These are phyloP conservation scores for Linaria vulgaris DNA, from an alignment of 257 asterid genomes.

Conservation along the genomic window DNA sequence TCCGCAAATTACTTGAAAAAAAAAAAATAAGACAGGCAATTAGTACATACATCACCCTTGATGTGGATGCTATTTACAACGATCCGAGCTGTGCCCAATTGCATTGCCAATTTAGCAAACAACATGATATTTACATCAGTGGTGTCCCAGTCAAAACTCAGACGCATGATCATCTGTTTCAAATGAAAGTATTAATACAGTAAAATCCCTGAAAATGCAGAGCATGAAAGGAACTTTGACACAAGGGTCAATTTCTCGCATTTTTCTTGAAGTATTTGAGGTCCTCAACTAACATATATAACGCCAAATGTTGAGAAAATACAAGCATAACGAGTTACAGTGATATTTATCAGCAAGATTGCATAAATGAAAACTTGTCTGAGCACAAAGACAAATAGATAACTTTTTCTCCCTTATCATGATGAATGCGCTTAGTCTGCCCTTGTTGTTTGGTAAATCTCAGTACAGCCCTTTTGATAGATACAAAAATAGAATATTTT, in stretches of 20 bases:
- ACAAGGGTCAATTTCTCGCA: conserved; percentile 15
- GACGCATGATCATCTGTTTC: conserved; percentile 62
- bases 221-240: not conserved
- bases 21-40: conserved; percentile 3
- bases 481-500: no score
- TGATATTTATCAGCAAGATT: not conserved
- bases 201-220: not conserved
- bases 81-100: conserved; percentile 94
- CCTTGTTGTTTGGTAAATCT: no score
- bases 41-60: conserved; percentile 91
- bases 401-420: not conserved
- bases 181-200: conserved; percentile 29
- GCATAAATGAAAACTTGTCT: not conserved
- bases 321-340: no score
- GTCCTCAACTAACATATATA: not conserved
- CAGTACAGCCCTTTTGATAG: no score
- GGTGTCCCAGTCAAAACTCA: conserved; percentile 96
- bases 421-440: not conserved
- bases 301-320: not conserved
- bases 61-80: conserved; percentile 85
- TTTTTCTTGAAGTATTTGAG: not conserved
- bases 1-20: not conserved
- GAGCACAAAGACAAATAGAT: not conserved
- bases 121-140: conserved; percentile 69
- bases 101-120: conserved; percentile 86